Conservation (phyloP, 371 early-diverging fungal species). For the Funneliformis caledonium region DNA sequence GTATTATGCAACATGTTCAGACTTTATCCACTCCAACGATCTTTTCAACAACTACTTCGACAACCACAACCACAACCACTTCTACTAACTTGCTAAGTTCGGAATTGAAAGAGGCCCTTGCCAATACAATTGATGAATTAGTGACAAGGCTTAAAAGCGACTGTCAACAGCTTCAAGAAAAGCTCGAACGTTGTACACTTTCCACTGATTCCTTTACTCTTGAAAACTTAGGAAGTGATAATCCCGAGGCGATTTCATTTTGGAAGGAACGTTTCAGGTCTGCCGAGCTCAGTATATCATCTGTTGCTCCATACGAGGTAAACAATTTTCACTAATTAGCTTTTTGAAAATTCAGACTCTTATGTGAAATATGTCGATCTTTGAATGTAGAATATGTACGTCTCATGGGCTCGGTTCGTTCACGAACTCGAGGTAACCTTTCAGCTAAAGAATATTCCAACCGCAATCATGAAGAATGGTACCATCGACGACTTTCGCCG, state of each 20-base stretch:
- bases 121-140: constrained; percentile 11
- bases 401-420: constrained; percentile 28
- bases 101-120: constrained; percentile 8
- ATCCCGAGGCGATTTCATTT: constrained; percentile 16
- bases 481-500: neutral
- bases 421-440: constrained; percentile 3
- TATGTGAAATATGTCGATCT: neutral
- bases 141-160: constrained; percentile 8
- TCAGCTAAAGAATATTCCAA: constrained; percentile 21
- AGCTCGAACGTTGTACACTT: constrained; percentile 20
- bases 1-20: neutral
- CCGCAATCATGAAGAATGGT: neutral
- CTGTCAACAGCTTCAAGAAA: constrained; percentile 5
- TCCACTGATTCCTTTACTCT: neutral
- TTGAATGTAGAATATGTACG: constrained; percentile 15
- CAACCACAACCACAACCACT: neutral
- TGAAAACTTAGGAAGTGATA: neutral
- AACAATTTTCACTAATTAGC: neutral
- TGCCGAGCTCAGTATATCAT: neutral
- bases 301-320: constrained; percentile 18
- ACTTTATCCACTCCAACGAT: neutral
- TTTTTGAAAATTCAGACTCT: neutral
- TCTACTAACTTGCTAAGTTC: neutral
- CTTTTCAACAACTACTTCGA: neutral
- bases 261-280: constrained; percentile 15